These are phyloP conservation scores for Kuraishia piskuri DNA, from an alignment of 805 yeast species.

Conservation along the genomic window DNA sequence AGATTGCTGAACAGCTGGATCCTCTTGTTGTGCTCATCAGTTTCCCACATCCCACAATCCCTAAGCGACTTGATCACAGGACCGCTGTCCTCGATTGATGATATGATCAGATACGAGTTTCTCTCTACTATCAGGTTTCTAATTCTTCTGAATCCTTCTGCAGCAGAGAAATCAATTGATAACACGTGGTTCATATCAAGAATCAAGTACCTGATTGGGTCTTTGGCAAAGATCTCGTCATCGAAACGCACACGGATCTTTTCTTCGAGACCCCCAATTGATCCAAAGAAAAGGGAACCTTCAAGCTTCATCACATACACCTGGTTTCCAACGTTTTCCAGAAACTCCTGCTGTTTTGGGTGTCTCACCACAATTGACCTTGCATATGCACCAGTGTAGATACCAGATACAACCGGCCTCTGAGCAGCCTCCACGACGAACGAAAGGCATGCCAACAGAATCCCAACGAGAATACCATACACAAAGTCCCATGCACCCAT, in stretches of 20 bases:
- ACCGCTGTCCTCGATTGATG: conserved; percentile 63
- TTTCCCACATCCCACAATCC: conserved; percentile 76
- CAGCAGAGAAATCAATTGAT: conserved; percentile 87
- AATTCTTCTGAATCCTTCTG: conserved; percentile 88
- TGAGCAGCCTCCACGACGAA: conserved; percentile 90
- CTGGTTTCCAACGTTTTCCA: conserved; percentile 82
- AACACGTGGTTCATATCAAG: conserved; percentile 79
- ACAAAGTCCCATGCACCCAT: conserved; percentile 98
- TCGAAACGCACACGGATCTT: conserved; percentile 61
- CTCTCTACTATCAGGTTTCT: conserved; percentile 67
- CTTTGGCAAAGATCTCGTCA: conserved; percentile 33
- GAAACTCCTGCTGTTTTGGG: conserved; percentile 77
- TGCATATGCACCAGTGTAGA: conserved; percentile 82
- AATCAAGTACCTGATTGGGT: conserved; percentile 72
- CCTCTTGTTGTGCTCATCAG: conserved; percentile 30
- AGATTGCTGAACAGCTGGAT: conserved; percentile 68
- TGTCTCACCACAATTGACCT: conserved; percentile 90
- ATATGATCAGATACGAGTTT: conserved; percentile 62
- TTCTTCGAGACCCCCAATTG: conserved; percentile 85
- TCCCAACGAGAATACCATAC: conserved; percentile 84
- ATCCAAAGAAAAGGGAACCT: conserved; percentile 90
- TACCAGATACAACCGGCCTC: conserved; percentile 70
- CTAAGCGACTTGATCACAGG: conserved; percentile 61
- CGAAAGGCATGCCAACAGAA: conserved; percentile 85
- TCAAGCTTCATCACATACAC: conserved; percentile 80